Percentiles rank a stretch among this genome's conserved stretches.
Conservation (phyloP, 2,329 filamentous ascomycete genomes). For the Ophiostoma quercus region DNA sequence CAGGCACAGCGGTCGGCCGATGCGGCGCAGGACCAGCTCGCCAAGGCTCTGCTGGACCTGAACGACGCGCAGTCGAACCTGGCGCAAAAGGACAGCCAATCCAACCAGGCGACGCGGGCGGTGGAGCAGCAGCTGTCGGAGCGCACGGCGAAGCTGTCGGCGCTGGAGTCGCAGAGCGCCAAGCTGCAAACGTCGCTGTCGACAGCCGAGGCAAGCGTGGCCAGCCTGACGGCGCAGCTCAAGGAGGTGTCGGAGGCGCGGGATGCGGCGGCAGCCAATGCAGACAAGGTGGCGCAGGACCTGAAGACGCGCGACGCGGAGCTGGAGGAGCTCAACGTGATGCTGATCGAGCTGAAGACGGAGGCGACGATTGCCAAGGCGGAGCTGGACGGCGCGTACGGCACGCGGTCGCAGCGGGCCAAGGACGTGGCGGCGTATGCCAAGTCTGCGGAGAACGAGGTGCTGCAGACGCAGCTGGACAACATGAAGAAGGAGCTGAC, state of each 20-base stretch:
- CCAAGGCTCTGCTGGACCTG: conserved; percentile 45
- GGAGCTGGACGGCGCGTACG: conserved; percentile 58
- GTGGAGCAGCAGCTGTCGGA: conserved; percentile 26
- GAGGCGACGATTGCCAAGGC: conserved; percentile 57
- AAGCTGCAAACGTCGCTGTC: conserved; percentile 39
- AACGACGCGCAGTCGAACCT: conserved; percentile 34
- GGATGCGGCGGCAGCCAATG: conserved; percentile 31
- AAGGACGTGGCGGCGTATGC: conserved; percentile 51
- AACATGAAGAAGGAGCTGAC: conserved; percentile 48
- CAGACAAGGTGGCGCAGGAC: conserved; percentile 40
- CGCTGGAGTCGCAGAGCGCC: conserved; percentile 31
- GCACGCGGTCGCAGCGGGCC: conserved; percentile 53
- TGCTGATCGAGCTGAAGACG: conserved; percentile 55
- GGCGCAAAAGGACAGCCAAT: conserved; percentile 23
- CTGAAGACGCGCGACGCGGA: conserved; percentile 48
- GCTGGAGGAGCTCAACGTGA: conserved; percentile 47
- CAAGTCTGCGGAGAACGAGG: conserved; percentile 45
- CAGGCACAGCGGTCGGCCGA: conserved; percentile 36
- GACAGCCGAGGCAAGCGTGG: conserved; percentile 38
- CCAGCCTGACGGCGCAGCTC: conserved; percentile 38
- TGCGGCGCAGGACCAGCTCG: conserved; percentile 46
- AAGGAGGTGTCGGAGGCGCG: conserved; percentile 30
- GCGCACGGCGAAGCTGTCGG: conserved; percentile 34
- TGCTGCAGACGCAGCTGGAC: conserved; percentile 46
- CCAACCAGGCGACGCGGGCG: conserved; percentile 25